These are phyloP conservation scores for Silene coronaria DNA, from an alignment of 179 eudicot genomes.

Conservation along the genomic window DNA sequence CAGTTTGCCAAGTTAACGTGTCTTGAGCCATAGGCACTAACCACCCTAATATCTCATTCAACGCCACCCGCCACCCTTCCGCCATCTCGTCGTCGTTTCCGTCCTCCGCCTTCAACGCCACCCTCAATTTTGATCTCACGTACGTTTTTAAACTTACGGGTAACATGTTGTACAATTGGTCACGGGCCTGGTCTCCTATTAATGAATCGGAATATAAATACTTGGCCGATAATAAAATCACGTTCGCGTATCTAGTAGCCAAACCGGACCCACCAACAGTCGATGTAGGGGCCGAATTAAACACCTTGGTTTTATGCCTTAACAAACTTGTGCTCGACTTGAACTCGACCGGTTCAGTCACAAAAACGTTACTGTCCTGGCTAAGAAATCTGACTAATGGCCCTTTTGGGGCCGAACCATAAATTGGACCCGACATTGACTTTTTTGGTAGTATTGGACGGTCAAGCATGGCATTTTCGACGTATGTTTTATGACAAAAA, in stretches of 20 bases:
- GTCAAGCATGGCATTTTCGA: not conserved
- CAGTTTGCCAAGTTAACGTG: constrained; percentile 64
- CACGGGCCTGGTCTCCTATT: constrained; percentile 38
- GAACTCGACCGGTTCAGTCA: not conserved
- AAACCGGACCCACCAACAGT: constrained; percentile 78
- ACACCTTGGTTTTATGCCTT: constrained; percentile 33
- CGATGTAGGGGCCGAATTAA: constrained; percentile 51
- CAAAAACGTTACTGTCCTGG: constrained; percentile 19
- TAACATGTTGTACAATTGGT: constrained; percentile 52
- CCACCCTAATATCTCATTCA: constrained; percentile 61
- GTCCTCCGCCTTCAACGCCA: constrained; percentile 24
- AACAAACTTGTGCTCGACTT: not conserved
- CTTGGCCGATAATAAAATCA: constrained; percentile 50
- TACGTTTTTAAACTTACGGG: constrained; percentile 43
- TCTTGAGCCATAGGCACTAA: constrained; percentile 62
- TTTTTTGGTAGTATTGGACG: not conserved
- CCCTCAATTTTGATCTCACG: constrained; percentile 49
- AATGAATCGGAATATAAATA: constrained; percentile 29
- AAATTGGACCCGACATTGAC: constrained; percentile 32
- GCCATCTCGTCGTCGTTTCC: constrained; percentile 34
- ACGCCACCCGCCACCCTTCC: constrained; percentile 71
- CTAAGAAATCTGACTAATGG: constrained; percentile 33
- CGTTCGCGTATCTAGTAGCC: constrained; percentile 51
- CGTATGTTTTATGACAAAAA: constrained; percentile 14
- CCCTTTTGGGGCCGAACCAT: not conserved